phyloP scores from a whole-genome alignment of 176 grass and related monocot species.

The Oryza glaberrima region DNA sequence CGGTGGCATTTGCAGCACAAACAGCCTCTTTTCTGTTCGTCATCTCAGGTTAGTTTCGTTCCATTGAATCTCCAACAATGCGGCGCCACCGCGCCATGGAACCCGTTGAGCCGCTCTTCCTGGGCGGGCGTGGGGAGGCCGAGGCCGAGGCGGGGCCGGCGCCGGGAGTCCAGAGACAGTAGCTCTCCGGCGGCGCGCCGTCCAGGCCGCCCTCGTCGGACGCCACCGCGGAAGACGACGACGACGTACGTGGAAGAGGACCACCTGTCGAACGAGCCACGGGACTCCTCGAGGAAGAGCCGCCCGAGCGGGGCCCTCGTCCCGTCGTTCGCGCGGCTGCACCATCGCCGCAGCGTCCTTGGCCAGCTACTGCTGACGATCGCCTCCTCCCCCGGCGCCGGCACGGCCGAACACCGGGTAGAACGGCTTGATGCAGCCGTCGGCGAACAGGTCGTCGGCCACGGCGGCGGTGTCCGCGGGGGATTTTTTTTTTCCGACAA shows the following conservation, averaged over 20 bases:
- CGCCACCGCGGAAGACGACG: constrained; percentile 29
- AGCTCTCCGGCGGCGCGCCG: constrained; percentile 55
- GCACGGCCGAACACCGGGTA: constrained; percentile 75
- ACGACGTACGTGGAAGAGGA: constrained; percentile 20
- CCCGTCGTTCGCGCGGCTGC: not conserved
- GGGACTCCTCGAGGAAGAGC: constrained; percentile 73
- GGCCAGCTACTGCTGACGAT: no score
- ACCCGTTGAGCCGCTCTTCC: constrained; percentile 85
- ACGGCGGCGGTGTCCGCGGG: constrained; percentile 39
- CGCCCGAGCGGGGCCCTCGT: constrained; percentile 48
- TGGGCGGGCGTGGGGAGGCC: constrained; percentile 2
- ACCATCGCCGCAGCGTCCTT: not conserved
- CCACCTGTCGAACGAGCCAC: constrained; percentile 38
- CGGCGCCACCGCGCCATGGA: constrained; percentile 81
- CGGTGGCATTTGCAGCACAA: no score
- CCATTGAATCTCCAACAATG: constrained; percentile 16
- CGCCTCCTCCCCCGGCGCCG: not conserved
- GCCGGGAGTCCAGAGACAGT: constrained; percentile 69
- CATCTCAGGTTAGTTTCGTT: no score
- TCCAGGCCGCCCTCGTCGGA: constrained; percentile 43
- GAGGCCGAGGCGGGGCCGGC: constrained; percentile 9
- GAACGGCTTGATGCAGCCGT: constrained; percentile 61
- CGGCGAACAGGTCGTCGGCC: constrained; percentile 69
- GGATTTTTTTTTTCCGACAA: not conserved
- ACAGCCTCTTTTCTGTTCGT: no score